Conservation (phyloP, 2,329 filamentous ascomycete species). For the Epichloe hybrida region DNA sequence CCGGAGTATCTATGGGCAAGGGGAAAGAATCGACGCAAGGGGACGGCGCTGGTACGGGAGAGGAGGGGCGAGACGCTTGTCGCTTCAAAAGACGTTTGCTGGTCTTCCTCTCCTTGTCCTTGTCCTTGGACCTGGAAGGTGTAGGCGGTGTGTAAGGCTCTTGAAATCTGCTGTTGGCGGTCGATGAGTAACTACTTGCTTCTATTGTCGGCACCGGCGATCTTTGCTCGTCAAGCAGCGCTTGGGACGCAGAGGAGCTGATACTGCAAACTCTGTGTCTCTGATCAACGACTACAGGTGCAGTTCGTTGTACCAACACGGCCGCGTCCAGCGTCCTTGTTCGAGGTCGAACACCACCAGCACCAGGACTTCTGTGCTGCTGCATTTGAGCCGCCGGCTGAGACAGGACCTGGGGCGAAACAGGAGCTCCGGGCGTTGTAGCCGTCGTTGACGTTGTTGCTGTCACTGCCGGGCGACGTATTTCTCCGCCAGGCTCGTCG, state of each 20-base stretch:
- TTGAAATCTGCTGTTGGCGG: conserved; percentile 21
- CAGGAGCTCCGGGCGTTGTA: neutral
- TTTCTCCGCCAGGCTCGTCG: conserved; percentile 17
- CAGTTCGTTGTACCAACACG: conserved; percentile 31
- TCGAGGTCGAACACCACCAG: conserved; percentile 32
- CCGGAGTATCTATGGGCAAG: conserved; percentile 46
- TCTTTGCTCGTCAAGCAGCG: conserved; percentile 36
- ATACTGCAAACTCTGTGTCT: conserved; percentile 59
- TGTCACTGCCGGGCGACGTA: conserved; percentile 24
- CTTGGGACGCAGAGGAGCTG: conserved; percentile 45
- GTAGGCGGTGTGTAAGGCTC: conserved; percentile 16
- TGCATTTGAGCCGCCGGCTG: conserved; percentile 8
- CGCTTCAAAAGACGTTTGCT: conserved; percentile 42
- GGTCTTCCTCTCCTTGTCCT: conserved; percentile 29
- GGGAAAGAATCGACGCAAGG: conserved; percentile 48
- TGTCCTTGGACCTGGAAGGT: conserved; percentile 6
- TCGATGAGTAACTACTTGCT: conserved; percentile 28
- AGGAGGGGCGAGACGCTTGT: conserved; percentile 41
- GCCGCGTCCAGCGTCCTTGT: conserved; percentile 46
- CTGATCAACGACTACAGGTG: conserved; percentile 29
- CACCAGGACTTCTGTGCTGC: conserved; percentile 19
- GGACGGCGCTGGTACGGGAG: conserved; percentile 38
- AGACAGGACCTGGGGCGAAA: neutral
- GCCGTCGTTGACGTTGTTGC: conserved; percentile 1
- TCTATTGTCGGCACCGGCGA: conserved; percentile 27